A percentile compares a stretch with the other conserved stretches of the same genome.
These are phyloP conservation scores for Lepiota brunneoincarnata DNA, from an alignment of 768 basidiomycete species.

Conservation along the genomic window DNA sequence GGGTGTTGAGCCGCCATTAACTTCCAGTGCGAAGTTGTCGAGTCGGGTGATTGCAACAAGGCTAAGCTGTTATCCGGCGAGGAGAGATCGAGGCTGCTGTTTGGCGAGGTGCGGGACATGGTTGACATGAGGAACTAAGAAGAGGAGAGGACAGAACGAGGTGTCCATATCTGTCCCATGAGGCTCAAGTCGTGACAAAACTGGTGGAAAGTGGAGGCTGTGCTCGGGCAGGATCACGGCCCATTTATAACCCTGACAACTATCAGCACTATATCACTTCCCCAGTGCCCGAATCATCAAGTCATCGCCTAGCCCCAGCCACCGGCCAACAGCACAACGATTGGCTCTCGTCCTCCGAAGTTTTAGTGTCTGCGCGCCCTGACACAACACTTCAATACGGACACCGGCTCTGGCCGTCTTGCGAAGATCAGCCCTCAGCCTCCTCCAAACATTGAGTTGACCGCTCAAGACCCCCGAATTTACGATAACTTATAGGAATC, in stretches of 20 bases:
- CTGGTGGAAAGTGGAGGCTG: no score
- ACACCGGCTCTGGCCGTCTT: no score
- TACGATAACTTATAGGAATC: no score
- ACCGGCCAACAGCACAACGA: no score
- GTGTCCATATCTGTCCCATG: conserved; percentile 2
- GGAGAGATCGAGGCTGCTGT: background rate
- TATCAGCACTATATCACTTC: background rate
- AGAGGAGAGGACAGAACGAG: background rate
- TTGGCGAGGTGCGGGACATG: conserved; percentile 8
- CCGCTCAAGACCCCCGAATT: no score
- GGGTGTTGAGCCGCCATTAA: conserved; percentile 21
- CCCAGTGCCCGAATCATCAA: background rate
- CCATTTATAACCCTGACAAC: background rate
- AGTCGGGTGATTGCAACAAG: background rate
- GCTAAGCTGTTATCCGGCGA: background rate
- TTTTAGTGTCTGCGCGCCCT: no score
- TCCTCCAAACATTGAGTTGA: no score
- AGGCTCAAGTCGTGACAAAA: conserved; percentile 4
- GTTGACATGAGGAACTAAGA: background rate
- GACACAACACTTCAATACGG: no score
- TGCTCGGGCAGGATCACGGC: no score
- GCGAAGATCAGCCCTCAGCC: no score
- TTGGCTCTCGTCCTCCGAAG: no score
- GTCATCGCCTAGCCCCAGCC: background rate
- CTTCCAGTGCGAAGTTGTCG: conserved; percentile 3